Conservation (phyloP, 768 basidiomycete genomes). For the Pleurotus tuber-regium region DNA sequence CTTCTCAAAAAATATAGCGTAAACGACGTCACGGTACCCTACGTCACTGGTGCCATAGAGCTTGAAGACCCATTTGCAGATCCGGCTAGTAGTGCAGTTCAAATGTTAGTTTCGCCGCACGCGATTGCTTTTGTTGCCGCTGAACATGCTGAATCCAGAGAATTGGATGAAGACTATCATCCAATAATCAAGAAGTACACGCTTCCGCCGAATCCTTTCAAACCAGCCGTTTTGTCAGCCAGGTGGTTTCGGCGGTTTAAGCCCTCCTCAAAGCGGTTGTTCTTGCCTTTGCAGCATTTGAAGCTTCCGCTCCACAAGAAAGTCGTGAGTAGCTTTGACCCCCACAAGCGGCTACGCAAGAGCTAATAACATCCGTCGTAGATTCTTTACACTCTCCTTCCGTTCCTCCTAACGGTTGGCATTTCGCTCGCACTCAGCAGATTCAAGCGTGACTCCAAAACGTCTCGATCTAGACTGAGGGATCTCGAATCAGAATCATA, state of each 20-base stretch:
- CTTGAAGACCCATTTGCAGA: constrained; percentile 6
- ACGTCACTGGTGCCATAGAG: constrained; percentile 9
- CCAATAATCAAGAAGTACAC: constrained; percentile 5
- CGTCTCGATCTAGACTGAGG: not conserved
- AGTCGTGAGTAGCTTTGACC: not conserved
- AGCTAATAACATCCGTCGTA: too few relatives aligned
- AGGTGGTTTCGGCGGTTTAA: constrained; percentile 4
- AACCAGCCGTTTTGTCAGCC: not conserved
- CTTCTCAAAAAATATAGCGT: not conserved
- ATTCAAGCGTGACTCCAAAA: constrained; percentile 5
- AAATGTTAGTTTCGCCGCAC: constrained; percentile 1
- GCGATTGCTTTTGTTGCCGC: not conserved
- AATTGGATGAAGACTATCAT: not conserved
- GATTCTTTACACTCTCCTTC: not conserved
- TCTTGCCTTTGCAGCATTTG: constrained; percentile 1
- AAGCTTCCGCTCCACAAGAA: constrained; percentile 9
- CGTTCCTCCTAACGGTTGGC: not conserved
- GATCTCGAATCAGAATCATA: not conserved
- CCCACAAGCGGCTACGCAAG: too few relatives aligned
- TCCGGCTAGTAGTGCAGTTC: constrained; percentile 3
- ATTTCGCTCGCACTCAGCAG: constrained; percentile 5
- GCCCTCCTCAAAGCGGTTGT: constrained; percentile 12
- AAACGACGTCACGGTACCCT: constrained; percentile 8
- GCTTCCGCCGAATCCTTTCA: constrained; percentile 4
- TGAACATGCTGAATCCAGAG: constrained; percentile 1